Base-by-base conservation (phyloP, 768 basidiomycete genomes). In the Xerocomellus intermedius region DNA sequence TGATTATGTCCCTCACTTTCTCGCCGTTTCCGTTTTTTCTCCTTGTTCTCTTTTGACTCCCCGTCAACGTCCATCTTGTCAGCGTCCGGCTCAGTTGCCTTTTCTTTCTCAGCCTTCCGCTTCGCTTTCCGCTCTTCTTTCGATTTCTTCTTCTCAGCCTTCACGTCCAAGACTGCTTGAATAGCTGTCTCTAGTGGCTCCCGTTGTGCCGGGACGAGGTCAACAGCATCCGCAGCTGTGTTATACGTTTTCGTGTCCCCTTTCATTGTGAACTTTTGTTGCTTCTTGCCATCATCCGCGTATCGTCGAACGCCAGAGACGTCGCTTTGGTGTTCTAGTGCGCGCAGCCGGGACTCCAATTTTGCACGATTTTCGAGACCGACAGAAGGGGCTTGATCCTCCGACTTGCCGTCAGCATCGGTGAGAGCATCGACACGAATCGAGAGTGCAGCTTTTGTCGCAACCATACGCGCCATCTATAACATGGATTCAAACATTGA, bases 381-480 rank as follows among this genome's bases (percentile, higher is more conserved):
- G 69, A 98, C 86, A 63, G 91, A 84, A 1, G 94, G 85, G 3
- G 94, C 90, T 8, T 78, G 72, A 37, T 84, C 76, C 55, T 89
- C 92, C 1, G 91, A 92, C 72, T 98, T 97, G 63, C 86, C 89
- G 56, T 98, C 92, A 9, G 86, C 79, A 57, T 97, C 94, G 39
- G 95, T 89, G 43, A 99, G 86, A 8, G 97, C 97, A 62, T 99
- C 97, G 36, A 98, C 93, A 72, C 97, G 96, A 65, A 97, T 93
- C 5, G 96, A 96, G 14, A 99, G 84, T 1, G 97, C 91, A 4
- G 96, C 87, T 79, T 99, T 99, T 45, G 97, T 98, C 46, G 97
- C 95, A 30, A 98, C 94, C 97, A 99, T 99, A 66, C 97, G 91
- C 21, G 97, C 97, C 97, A 98, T 98, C 87, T 91, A 63, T 7